phyloP scores from a whole-genome alignment of 2,329 filamentous ascomycete species.

The Cladosporium oxysporum region DNA sequence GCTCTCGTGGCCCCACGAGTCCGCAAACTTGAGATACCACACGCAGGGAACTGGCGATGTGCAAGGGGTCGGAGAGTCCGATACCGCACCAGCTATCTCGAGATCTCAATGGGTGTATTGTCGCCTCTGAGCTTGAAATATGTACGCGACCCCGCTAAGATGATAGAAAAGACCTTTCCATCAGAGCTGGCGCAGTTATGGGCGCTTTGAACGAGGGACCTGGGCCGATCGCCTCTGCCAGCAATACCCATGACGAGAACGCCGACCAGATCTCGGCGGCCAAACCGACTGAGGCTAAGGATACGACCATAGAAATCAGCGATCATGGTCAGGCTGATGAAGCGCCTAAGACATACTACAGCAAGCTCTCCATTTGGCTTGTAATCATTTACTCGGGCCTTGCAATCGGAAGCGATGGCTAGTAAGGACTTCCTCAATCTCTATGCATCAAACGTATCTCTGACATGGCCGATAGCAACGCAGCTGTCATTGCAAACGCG shows the following conservation, averaged over 20 bases:
- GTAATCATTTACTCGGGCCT: constrained; percentile 41
- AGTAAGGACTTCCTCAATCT: constrained; percentile 22
- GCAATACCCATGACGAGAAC: neutral
- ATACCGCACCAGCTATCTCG: neutral
- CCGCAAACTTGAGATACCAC: neutral
- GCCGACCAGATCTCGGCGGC: neutral
- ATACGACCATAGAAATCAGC: constrained; percentile 23
- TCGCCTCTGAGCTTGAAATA: neutral
- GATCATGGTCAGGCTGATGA: constrained; percentile 25
- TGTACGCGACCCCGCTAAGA: neutral
- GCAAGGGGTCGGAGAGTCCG: neutral
- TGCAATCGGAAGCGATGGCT: constrained; percentile 40
- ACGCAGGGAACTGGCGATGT: neutral
- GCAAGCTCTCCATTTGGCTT: constrained; percentile 36
- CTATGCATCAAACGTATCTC: neutral
- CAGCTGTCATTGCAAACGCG: constrained; percentile 39
- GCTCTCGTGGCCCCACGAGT: neutral
- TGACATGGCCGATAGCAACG: constrained; percentile 27
- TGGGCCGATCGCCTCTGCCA: neutral
- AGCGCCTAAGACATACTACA: constrained; percentile 24
- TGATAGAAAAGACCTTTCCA: neutral
- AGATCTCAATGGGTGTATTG: neutral
- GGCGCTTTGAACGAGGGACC: neutral
- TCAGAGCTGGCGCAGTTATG: neutral
- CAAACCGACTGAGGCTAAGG: neutral